Percentiles rank a stretch among this genome's conserved stretches.
Evolutionary conservation across 805 yeast species (phyloP).

Genomic region (Dipodascus albidus): DNA sequence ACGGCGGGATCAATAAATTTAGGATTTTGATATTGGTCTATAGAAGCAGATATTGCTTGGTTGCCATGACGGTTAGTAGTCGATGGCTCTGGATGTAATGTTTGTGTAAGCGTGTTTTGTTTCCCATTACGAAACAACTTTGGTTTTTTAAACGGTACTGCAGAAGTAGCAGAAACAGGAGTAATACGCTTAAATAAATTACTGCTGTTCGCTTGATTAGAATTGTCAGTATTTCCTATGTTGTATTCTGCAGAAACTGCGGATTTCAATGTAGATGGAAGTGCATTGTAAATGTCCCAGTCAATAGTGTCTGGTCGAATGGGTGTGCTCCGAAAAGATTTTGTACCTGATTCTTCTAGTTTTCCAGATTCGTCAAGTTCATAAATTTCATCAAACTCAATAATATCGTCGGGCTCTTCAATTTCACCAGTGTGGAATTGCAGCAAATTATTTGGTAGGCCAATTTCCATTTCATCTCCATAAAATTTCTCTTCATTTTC

Average conservation of each 20-base stretch:
- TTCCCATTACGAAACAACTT: not conserved
- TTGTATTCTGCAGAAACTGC: not conserved
- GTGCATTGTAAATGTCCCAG: not conserved
- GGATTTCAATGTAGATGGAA: not conserved
- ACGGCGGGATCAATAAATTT: conserved; percentile 46
- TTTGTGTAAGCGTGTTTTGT: not conserved
- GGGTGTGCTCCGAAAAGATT: not conserved
- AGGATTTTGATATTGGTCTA: conserved; percentile 15
- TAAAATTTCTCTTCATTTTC: too few species aligned
- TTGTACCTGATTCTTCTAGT: not conserved
- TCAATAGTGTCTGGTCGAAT: not conserved
- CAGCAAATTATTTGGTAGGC: too few species aligned
- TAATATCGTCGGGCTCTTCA: too few species aligned
- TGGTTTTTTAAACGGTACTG: not conserved
- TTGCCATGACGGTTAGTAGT: too few species aligned
- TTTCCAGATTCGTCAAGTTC: too few species aligned
- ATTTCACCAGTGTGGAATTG: too few species aligned
- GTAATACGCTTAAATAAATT: not conserved
- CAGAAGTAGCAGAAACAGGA: not conserved
- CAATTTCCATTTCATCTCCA: too few species aligned
- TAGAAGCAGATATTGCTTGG: not conserved
- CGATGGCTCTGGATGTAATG: not conserved
- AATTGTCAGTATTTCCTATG: not conserved
- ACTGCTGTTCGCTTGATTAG: not conserved
- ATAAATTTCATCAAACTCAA: too few species aligned